Conservation (phyloP, 2,329 filamentous ascomycete species). For the Aspergillus fischeri region DNA sequence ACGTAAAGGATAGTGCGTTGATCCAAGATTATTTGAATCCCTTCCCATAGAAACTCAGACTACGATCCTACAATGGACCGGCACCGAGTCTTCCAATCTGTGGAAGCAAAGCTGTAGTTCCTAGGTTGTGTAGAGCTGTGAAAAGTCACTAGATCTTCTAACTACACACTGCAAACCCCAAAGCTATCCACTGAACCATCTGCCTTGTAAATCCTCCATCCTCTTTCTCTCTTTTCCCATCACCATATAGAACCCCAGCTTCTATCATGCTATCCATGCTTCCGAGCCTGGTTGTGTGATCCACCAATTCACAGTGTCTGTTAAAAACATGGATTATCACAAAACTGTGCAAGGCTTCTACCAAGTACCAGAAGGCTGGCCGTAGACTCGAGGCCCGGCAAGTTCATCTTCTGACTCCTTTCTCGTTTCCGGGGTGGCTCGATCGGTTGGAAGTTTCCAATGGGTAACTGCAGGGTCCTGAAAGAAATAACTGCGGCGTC, state of each 20-base stretch:
- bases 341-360: neutral
- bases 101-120: too few relatives aligned
- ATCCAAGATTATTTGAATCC: too few relatives aligned
- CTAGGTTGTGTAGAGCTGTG: neutral
- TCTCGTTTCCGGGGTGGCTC: neutral
- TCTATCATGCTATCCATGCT: neutral
- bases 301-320: neutral
- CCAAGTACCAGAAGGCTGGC: neutral
- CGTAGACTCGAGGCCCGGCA: neutral
- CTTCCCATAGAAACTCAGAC: too few relatives aligned
- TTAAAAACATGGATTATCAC: neutral
- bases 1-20: too few relatives aligned
- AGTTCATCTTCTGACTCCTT: neutral
- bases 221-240: neutral
- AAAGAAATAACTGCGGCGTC: slow-evolving; percentile 22
- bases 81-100: neutral
- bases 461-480: slow-evolving; percentile 9
- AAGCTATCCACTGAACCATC: neutral
- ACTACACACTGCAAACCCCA: neutral
- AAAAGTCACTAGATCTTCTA: neutral
- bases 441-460: slow-evolving; percentile 4
- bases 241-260: neutral
- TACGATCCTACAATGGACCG: neutral
- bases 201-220: neutral
- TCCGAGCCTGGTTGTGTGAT: neutral